Base-by-base conservation (phyloP, 805 yeast species). In the Saccharomycopsis babjevae region DNA sequence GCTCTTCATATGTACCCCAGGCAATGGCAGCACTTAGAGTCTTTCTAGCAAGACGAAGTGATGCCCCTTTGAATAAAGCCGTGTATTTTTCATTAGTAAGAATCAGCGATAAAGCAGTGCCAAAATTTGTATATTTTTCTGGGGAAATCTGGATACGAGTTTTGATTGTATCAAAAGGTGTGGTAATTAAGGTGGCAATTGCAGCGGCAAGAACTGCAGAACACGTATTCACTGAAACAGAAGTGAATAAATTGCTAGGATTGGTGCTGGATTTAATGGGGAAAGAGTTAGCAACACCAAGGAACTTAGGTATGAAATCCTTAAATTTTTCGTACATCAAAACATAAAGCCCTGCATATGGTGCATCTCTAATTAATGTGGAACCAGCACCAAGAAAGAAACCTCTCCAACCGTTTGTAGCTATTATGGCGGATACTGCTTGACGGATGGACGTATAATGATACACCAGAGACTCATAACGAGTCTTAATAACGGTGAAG, bases 1-100 rank as follows among this genome's bases (percentile, higher is more conserved):
- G 74, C 70, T 94, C 97, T 72, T 94, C 99, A 71, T 93, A 94
- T 28, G 94, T 85, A 62, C 97, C 89, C 99, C 99, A 94, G 57
- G 97, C 91, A 63, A 94, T 90, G 1, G 97, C 97, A 0, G 97
- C 93, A 72, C 96, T 88, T 56, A 89, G 71, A 0, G 93, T 97
- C 73, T 94, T 94, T 67, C 98, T 79, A 4, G 86, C 79, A 57
- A 94, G 77, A 65, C 99, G 77, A 66, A 94, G 77, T 50, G 89
- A 81, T 36, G 94, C 74, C 0, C 99, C 99, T 71, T 89, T 86
- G 71, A 94, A 92, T 59, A 94, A 75, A 55, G 84, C 80, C 30
- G 72, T 65, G 30, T 79, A 66, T 5, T 76, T 85, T 72, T 74
- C 92, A 67, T 71, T 74, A 63, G 66, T 74, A 66, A 73, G 68